phyloP scores from a whole-genome alignment of 805 yeast species.

The Citeromyces matritensis region DNA sequence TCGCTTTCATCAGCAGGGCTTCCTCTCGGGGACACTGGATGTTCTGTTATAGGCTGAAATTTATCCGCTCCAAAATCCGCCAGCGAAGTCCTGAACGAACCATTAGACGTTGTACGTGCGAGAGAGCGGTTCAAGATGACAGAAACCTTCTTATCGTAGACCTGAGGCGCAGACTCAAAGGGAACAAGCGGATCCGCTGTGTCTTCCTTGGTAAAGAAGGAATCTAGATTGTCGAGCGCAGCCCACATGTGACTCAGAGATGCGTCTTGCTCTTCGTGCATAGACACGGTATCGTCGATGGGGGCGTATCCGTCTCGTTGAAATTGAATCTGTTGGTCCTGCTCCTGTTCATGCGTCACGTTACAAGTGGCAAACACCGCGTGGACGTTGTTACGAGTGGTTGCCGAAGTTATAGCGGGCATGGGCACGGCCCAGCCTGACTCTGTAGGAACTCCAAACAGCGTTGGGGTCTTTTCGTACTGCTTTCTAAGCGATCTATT shows the following conservation, averaged over 20 bases:
- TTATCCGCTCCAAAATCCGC: too few species aligned
- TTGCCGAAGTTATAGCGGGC: conserved; percentile 84
- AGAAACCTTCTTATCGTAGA: conserved; percentile 68
- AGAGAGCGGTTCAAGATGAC: conserved; percentile 59
- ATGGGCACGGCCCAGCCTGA: conserved; percentile 96
- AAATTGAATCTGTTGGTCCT: conserved; percentile 29
- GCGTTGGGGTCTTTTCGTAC: conserved; percentile 72
- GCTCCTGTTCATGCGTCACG: conserved; percentile 18
- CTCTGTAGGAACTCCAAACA: conserved; percentile 90
- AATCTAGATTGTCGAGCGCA: conserved; percentile 76
- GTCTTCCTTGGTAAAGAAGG: conserved; percentile 74
- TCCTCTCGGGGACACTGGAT: not conserved
- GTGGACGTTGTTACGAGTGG: conserved; percentile 85
- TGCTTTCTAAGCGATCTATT: conserved; percentile 65
- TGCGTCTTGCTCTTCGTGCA: conserved; percentile 45
- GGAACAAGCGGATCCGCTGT: conserved; percentile 36
- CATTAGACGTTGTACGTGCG: conserved; percentile 55
- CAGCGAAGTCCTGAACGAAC: conserved; percentile 62
- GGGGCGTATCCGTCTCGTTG: conserved; percentile 45
- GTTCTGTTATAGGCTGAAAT: not conserved
- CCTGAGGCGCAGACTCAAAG: conserved; percentile 61
- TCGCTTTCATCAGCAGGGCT: not conserved
- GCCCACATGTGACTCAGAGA: conserved; percentile 87
- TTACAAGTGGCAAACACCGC: conserved; percentile 86
- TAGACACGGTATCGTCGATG: conserved; percentile 27